Base-by-base conservation (phyloP, 257 asterid genomes). In the Nicotiana tomentosiformis region DNA sequence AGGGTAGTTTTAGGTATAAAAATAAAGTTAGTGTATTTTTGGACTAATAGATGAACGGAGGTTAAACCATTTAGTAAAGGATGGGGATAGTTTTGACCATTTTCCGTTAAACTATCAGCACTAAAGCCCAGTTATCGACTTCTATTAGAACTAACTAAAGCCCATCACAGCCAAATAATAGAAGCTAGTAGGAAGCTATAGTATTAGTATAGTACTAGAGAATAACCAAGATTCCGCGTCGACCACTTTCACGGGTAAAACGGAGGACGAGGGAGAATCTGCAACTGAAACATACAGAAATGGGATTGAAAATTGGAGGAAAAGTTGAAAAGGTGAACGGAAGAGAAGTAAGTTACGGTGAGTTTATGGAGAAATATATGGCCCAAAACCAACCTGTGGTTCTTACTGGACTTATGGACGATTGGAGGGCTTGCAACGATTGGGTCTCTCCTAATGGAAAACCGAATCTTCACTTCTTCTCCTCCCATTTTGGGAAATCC, bases 401-500 rank as follows among this genome's bases (percentile, higher is more conserved):
- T 78, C 92, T 96, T 68, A 94, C 95, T n/a, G 98, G 99, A 58
- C 90, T 96, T 43, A 93, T 87, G 87, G 94, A 88, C 33, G 93
- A 90, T 78, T 96, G 99, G 98, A 85, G 90, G 84, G 94, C 98
- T 70, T 88, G 93, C 84, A 88, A 83, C 17, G 99, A 94, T 14
- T 96, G 99, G 99, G 94, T 93, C 79, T 85, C 83, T 82, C 83
- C 70, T 65, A 89, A 87, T 81, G 98, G 98, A 37, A 81, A 66
- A 64, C 99, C 98, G 51, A 87, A 93, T 90, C 90, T 94, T 84
- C 87, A 78, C 4, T 96, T 90, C 84, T 56, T 96, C 80, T 89
- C 97, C 70, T 77, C 87, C 35, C 91, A 88, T 78, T 96, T 92
- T 77, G 99, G 98, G 17, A 74, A 82, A 82, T 96, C 99, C 33